Evolutionary conservation across 257 asterid species (phyloP).

Genomic region (Craterostigma plantagineum): DNA sequence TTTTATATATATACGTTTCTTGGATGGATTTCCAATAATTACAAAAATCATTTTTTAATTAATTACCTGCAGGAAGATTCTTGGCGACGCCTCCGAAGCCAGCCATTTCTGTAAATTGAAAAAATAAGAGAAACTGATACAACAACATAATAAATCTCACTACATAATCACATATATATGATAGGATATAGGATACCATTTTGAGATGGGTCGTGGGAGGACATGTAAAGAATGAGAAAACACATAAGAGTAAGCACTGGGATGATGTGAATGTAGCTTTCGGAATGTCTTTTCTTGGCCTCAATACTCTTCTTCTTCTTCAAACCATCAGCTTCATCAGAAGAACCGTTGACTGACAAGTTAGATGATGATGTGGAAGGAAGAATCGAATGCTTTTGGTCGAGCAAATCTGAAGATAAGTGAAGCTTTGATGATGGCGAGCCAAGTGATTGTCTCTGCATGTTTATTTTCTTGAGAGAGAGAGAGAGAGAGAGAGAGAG

Average conservation of each 20-base stretch:
- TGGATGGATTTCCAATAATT: not conserved
- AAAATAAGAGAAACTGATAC: too few species aligned
- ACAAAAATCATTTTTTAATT: too few species aligned
- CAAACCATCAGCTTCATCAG: not conserved
- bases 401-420: too few species aligned
- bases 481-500: too few species aligned
- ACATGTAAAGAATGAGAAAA: constrained; percentile 64
- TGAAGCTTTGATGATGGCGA: constrained; percentile 45
- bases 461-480: too few species aligned
- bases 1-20: not conserved
- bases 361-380: too few species aligned
- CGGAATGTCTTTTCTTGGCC: constrained; percentile 16
- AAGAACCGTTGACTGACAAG: too few species aligned
- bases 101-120: not conserved
- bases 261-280: constrained; percentile 50
- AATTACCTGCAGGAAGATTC: too few species aligned
- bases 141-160: not conserved
- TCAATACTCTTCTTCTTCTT: constrained; percentile 19
- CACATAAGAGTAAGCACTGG: constrained; percentile 62
- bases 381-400: too few species aligned
- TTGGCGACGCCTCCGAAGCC: too few species aligned
- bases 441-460: constrained; percentile 86
- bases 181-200: too few species aligned
- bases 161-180: not conserved
- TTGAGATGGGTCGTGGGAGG: constrained; percentile 55